These are phyloP conservation scores for Asterochloris sp. DNA, from an alignment of 139 green algal genomes.

Conservation along the genomic window DNA sequence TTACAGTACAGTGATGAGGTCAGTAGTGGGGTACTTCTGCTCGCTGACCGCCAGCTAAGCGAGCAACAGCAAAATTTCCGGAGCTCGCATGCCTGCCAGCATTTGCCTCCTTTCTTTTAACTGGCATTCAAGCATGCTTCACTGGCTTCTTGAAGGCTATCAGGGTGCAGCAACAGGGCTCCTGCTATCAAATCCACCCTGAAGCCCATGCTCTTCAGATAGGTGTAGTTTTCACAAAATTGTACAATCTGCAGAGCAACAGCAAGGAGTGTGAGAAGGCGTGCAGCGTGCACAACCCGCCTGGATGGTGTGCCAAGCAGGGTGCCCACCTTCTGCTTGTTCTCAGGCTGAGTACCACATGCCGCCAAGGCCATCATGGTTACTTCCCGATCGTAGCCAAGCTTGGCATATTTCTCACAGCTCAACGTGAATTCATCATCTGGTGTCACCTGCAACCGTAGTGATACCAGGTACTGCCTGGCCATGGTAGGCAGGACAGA, in stretches of 20 bases:
- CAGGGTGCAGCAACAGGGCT: neutral
- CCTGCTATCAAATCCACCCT: conserved; percentile 3
- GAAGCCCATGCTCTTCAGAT: conserved; percentile 12
- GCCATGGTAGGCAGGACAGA: neutral
- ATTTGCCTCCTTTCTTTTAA: no score
- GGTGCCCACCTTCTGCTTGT: neutral
- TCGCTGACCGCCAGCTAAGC: no score
- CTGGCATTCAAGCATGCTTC: conserved; percentile 1
- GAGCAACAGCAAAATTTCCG: no score
- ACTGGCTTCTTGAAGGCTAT: neutral
- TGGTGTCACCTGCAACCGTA: no score
- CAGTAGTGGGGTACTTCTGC: no score
- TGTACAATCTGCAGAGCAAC: conserved; percentile 2
- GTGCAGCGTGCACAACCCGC: neutral
- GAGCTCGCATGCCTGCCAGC: no score
- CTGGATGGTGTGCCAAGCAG: neutral
- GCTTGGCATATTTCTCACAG: neutral
- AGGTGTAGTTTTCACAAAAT: conserved; percentile 8
- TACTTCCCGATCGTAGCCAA: neutral
- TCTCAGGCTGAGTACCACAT: neutral
- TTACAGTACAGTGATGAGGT: neutral
- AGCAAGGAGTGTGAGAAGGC: neutral
- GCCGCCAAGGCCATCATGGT: neutral
- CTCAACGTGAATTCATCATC: no score
- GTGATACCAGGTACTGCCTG: no score